Conservation (phyloP, 129 eudicot species). For the Flaveria robusta region DNA sequence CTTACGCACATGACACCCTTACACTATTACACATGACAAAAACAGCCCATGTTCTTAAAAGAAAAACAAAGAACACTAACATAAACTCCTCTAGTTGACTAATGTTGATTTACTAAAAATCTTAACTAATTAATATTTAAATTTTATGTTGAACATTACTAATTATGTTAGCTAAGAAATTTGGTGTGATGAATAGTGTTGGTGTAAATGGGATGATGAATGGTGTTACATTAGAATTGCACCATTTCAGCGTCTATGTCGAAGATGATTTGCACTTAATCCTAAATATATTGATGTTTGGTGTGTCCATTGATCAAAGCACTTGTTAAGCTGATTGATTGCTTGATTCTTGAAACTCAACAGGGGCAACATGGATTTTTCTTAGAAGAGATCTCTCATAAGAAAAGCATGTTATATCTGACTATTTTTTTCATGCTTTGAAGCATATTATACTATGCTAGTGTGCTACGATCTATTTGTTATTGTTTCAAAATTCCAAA, state of each 20-base stretch:
- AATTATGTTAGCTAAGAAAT: neutral
- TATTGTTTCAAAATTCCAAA: slow-evolving; percentile 39
- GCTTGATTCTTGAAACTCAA: neutral
- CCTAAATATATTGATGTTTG: neutral
- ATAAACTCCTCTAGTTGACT: too few species aligned
- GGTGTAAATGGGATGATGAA: too few species aligned
- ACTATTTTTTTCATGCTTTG: neutral
- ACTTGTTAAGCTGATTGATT: slow-evolving; percentile 8
- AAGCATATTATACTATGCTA: neutral
- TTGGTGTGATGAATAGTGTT: neutral
- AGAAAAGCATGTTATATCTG: slow-evolving; percentile 39
- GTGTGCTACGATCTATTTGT: neutral
- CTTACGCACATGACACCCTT: too few species aligned
- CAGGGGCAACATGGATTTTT: slow-evolving; percentile 84
- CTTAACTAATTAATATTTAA: too few species aligned
- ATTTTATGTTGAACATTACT: too few species aligned
- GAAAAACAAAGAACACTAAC: too few species aligned
- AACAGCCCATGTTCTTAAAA: too few species aligned
- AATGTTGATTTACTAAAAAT: too few species aligned
- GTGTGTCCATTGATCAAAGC: neutral
- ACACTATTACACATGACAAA: too few species aligned
- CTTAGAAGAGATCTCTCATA: slow-evolving; percentile 59
- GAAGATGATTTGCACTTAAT: neutral
- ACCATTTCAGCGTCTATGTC: neutral
- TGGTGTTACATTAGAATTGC: neutral